Evolutionary conservation across 805 yeast species (phyloP).

Genomic region (Komagataella kurtzmanii): DNA sequence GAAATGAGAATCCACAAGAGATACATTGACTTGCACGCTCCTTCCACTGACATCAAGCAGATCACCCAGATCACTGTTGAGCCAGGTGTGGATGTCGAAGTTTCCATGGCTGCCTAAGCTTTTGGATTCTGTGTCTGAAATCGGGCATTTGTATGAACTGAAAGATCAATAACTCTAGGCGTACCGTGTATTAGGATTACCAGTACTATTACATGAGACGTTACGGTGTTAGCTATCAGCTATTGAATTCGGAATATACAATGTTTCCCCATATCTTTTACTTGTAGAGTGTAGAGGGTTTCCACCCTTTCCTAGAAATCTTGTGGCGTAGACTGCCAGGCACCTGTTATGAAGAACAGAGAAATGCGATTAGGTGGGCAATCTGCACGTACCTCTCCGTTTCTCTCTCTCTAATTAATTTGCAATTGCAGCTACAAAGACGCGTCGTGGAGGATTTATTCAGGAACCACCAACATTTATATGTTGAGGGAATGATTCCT

Average conservation of each 20-base stretch:
- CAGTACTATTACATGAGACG: constrained; percentile 24
- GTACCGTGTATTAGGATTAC: constrained; percentile 34
- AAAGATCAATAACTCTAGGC: constrained; percentile 39
- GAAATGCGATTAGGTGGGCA: no score
- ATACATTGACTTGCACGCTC: constrained; percentile 95
- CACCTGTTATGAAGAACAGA: no score
- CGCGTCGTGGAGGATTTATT: no score
- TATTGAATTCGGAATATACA: constrained; percentile 10
- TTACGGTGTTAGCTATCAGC: constrained; percentile 53
- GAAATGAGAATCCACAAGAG: constrained; percentile 99
- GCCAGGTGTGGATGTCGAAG: constrained; percentile 98
- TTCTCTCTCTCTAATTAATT: no score
- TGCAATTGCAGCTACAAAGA: no score
- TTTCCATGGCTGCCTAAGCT: constrained; percentile 72
- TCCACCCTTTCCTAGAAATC: background rate
- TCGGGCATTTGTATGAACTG: background rate
- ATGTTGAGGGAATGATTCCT: no score
- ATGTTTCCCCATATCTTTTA: constrained; percentile 9
- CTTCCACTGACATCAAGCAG: constrained; percentile 85
- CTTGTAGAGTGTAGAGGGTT: background rate
- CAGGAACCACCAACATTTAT: no score
- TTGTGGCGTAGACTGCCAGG: background rate
- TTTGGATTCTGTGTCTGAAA: background rate
- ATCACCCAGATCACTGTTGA: constrained; percentile 96
- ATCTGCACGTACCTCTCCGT: no score